A percentile compares a stretch with the other conserved stretches of the same genome.
phyloP scores from a whole-genome alignment of 306 rosid genomes.

The Fragaria vesca region DNA sequence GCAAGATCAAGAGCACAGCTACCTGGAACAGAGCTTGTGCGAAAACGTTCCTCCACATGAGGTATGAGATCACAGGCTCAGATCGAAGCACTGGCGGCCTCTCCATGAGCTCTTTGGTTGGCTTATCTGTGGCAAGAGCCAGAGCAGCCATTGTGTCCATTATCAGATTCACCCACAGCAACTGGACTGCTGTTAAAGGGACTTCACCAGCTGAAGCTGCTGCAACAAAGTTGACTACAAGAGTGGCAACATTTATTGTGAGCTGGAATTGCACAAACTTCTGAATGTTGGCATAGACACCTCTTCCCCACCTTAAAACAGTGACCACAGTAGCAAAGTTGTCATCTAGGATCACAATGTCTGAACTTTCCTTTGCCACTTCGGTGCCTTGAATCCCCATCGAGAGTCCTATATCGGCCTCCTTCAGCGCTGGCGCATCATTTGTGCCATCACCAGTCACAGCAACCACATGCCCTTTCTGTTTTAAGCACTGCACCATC shows the following conservation, averaged over 20 bases:
- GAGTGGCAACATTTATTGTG: constrained; percentile 29
- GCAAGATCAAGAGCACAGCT: constrained; percentile 19
- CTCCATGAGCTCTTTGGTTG: constrained; percentile 27
- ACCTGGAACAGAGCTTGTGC: constrained; percentile 29
- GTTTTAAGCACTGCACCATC: constrained; percentile 40
- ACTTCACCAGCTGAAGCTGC: constrained; percentile 24
- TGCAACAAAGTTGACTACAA: constrained; percentile 33
- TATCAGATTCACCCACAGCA: constrained; percentile 34
- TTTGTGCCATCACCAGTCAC: constrained; percentile 35
- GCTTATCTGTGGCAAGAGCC: constrained; percentile 36
- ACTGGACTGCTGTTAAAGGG: constrained; percentile 24
- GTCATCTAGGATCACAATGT: constrained; percentile 34
- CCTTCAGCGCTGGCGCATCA: constrained; percentile 32
- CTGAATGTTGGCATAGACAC: constrained; percentile 32
- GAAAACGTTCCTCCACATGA: constrained; percentile 35
- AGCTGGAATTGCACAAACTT: constrained; percentile 40
- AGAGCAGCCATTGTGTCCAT: constrained; percentile 34
- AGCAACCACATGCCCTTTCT: constrained; percentile 39
- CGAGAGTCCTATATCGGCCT: constrained; percentile 35
- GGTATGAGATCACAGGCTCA: constrained; percentile 30
- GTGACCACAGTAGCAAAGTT: constrained; percentile 31
- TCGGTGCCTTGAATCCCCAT: constrained; percentile 41
- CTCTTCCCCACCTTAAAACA: constrained; percentile 37
- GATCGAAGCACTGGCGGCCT: constrained; percentile 16
- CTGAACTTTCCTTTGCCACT: constrained; percentile 32